Percentiles rank a stretch among this genome's conserved stretches.
Conservation (phyloP, 2,329 filamentous ascomycete genomes). For the Talaromyces rugulosus region DNA sequence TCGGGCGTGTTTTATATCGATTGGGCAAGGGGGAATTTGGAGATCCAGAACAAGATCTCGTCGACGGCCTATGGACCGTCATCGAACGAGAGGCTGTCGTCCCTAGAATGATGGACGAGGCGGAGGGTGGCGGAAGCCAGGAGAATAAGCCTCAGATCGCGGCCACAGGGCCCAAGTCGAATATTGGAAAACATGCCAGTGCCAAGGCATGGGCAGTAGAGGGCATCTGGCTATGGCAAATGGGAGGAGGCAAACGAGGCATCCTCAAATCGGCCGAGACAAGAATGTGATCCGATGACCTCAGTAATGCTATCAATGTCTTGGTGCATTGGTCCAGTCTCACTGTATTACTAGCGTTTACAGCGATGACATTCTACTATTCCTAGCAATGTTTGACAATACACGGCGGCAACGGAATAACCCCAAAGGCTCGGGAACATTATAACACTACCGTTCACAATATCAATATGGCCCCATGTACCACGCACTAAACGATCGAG, state of each 20-base stretch:
- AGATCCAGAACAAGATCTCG: conserved; percentile 58
- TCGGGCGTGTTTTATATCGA: conserved; percentile 79
- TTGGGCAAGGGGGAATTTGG: conserved; percentile 71
- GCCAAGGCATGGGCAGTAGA: conserved; percentile 82
- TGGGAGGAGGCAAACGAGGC: conserved; percentile 55
- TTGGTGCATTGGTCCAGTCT: background rate
- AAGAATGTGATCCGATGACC: background rate
- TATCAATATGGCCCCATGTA: background rate
- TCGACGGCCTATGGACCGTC: conserved; percentile 77
- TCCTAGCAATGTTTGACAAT: background rate
- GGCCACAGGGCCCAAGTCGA: conserved; percentile 16
- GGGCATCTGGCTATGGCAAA: conserved; percentile 81
- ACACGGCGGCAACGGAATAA: background rate
- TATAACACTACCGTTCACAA: background rate
- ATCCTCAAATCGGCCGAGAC: conserved; percentile 18
- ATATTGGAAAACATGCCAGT: conserved; percentile 61
- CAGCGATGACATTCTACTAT: background rate
- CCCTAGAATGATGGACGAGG: conserved; percentile 72
- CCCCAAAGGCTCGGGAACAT: background rate
- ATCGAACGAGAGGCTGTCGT: conserved; percentile 73
- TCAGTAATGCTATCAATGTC: background rate
- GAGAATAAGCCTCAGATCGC: conserved; percentile 38
- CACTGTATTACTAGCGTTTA: background rate
- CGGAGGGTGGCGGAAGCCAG: conserved; percentile 48
- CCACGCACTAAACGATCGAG: background rate